phyloP scores from a whole-genome alignment of 2,329 filamentous ascomycete species.

The Fusarium torulosum region DNA sequence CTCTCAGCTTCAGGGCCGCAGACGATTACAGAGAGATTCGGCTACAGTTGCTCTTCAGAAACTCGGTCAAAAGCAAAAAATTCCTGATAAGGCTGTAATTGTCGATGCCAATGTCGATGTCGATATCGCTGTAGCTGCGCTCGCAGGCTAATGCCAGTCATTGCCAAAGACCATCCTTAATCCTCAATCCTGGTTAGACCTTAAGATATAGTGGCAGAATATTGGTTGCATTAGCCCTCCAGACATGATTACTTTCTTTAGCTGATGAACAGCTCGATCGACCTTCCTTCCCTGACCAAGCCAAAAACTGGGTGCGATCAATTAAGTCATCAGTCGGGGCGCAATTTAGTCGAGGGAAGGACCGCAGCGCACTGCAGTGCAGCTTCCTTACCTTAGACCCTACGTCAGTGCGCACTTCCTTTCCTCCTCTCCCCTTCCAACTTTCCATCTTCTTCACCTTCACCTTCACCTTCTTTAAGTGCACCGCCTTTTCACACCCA shows the following conservation, averaged over 20 bases:
- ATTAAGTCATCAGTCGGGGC: slow-evolving; percentile 30
- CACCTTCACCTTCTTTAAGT: slow-evolving; percentile 9
- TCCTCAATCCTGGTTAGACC: slow-evolving; percentile 10
- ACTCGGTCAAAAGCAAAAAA: neutral
- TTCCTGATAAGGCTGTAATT: neutral
- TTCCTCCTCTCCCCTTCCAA: slow-evolving; percentile 3
- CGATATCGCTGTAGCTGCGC: neutral
- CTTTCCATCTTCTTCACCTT: slow-evolving; percentile 5
- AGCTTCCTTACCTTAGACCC: slow-evolving; percentile 9
- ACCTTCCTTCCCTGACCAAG: slow-evolving; percentile 16
- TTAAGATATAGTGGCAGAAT: slow-evolving; percentile 1
- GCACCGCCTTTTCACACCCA: slow-evolving; percentile 2
- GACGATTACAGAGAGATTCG: neutral
- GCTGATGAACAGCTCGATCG: neutral
- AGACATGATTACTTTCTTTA: neutral
- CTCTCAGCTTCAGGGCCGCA: neutral
- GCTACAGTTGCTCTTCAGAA: slow-evolving; percentile 1
- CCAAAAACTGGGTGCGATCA: slow-evolving; percentile 25
- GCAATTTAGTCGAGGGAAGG: slow-evolving; percentile 24
- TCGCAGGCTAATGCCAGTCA: neutral
- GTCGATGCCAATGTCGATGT: neutral
- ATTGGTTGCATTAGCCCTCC: slow-evolving; percentile 19
- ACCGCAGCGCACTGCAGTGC: slow-evolving; percentile 7
- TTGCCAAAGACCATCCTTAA: neutral
- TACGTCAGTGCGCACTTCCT: slow-evolving; percentile 30